phyloP scores from a whole-genome alignment of 176 grass and related monocot species.

The barley (Hordeum vulgare) region DNA sequence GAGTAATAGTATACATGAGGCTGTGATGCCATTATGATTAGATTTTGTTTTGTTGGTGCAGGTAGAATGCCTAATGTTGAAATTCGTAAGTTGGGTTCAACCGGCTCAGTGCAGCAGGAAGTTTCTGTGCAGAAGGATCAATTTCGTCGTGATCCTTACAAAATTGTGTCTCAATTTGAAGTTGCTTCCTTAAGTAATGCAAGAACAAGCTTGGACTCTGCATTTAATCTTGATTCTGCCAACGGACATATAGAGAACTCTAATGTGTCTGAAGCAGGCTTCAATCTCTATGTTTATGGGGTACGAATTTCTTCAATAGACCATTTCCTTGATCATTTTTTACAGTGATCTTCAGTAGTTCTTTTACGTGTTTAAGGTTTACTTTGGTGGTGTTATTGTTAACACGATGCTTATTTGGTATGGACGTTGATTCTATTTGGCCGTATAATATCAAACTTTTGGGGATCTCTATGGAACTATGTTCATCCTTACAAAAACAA shows the following conservation, averaged over 20 bases:
- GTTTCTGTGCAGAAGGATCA: conserved; percentile 34
- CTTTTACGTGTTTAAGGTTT: not conserved
- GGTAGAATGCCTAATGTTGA: conserved; percentile 67
- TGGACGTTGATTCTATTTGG: not conserved
- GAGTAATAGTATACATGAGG: not conserved
- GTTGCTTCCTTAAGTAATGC: conserved; percentile 22
- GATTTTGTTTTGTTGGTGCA: conserved; percentile 30
- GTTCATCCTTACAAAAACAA: too few species aligned
- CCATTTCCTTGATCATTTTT: conserved; percentile 5
- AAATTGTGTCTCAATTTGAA: conserved; percentile 9
- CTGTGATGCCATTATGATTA: not conserved
- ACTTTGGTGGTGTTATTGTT: not conserved
- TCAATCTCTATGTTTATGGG: conserved; percentile 78
- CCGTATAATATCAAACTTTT: not conserved
- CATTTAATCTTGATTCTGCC: conserved; percentile 51
- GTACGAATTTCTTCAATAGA: conserved; percentile 45
- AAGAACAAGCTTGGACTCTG: conserved; percentile 36
- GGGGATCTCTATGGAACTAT: too few species aligned
- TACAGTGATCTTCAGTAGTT: not conserved
- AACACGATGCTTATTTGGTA: not conserved
- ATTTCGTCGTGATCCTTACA: not conserved
- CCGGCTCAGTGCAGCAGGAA: conserved; percentile 21
- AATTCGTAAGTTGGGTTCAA: conserved; percentile 55
- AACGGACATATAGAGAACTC: conserved; percentile 35
- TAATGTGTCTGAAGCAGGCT: conserved; percentile 33